Evolutionary conservation across 306 rosid species (phyloP), one percentile per base, ranked within the genome.

Genomic region (Malus fusca): DNA sequence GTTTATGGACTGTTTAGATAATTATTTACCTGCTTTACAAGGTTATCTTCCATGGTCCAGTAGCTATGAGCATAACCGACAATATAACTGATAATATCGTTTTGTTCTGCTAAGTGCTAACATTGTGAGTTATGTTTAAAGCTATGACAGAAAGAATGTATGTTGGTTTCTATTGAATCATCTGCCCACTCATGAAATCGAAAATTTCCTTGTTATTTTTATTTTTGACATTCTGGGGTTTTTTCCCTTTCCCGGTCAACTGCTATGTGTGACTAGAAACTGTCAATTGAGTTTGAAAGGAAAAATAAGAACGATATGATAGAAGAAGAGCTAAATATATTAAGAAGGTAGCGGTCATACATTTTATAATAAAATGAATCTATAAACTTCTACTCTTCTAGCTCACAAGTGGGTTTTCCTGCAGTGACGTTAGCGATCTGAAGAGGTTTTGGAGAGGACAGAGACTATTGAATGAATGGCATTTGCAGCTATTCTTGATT

Each of bases 381-480:
- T 69, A 62, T 35, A 68, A 42, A 56, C 43, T 37, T 64, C 63
- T 67, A 69, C 4, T 53, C 42, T 22, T 48, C 35, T 51, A 51
- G 8, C 14, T 69, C 51, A 19, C 12, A 48, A 33, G 22, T 46
- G 33, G 22, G 51, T 63, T 68, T 31, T 75, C 66, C 77, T 61
- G 76, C 68, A 13, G 53, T 33, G 31, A 19, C 52, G 46, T 26
- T 68, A 65, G 59, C 42, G 59, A 51, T 73, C 79, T 19, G 77
- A 80, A 69, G 77, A 62, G 61, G 79, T 82, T 43, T 70, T 61
- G 43, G 80, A 84, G 28, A 84, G 76, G 69, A 69, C 77, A 28
- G 81, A 83, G 53, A 68, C 81, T 35, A 83, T 66, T 12, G 68
- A 82, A 71, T 61, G 83, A 67, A 83, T 67, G 23, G 79, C 84